These are phyloP conservation scores for Madurella mycetomatis DNA, from an alignment of 2,329 filamentous ascomycete species.

Conservation along the genomic window DNA sequence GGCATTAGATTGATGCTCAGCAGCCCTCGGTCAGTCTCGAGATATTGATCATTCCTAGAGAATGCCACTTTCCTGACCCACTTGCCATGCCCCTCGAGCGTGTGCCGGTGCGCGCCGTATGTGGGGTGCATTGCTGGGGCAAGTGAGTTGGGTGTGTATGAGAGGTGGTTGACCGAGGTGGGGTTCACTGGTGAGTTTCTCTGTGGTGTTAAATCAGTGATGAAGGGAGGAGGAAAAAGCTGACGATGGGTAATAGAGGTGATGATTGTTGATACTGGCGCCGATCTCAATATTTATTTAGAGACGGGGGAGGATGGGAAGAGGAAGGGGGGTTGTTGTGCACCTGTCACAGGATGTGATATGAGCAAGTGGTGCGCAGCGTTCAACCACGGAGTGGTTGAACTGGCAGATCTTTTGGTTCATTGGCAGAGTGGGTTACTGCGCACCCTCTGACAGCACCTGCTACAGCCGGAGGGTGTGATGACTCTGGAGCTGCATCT, in stretches of 20 bases:
- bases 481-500: conserved; percentile 10
- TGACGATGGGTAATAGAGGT: conserved; percentile 31
- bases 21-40: too few relatives aligned
- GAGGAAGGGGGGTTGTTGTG: conserved; percentile 16
- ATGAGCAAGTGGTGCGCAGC: too few relatives aligned
- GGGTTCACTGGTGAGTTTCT: conserved; percentile 44
- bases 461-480: not conserved
- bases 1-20: too few relatives aligned
- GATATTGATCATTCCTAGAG: too few relatives aligned
- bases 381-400: too few relatives aligned
- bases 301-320: conserved; percentile 28
- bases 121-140: conserved; percentile 59
- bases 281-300: conserved; percentile 46
- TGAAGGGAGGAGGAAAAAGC: too few relatives aligned
- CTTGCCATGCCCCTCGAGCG: too few relatives aligned
- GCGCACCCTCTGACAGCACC: not conserved
- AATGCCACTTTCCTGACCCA: too few relatives aligned
- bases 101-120: too few relatives aligned
- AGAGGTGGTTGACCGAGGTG: conserved; percentile 44
- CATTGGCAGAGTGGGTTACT: too few relatives aligned
- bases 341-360: too few relatives aligned
- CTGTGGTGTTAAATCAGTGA: not conserved
- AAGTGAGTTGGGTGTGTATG: conserved; percentile 48
- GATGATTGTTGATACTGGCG: conserved; percentile 41
- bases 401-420: too few relatives aligned